Evolutionary conservation across 352 stramenopile species (phyloP), one percentile per base, ranked within the genome.

Genomic region (Aphanomyces astaci): DNA sequence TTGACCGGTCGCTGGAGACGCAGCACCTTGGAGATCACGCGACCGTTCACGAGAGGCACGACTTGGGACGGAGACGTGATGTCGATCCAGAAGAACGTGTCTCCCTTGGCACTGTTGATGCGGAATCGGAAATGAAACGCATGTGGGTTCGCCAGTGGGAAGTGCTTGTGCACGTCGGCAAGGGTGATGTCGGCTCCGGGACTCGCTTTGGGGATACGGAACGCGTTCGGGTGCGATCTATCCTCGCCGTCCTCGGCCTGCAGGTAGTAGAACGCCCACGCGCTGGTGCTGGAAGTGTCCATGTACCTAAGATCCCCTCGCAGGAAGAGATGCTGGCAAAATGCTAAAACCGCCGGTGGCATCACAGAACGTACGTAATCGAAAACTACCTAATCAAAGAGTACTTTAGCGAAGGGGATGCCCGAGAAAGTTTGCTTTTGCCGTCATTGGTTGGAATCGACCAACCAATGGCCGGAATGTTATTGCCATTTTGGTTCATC

Each of bases 231-330:
- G 70, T 94, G 86, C 51, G 80, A 80, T 36, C 84, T 80, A 62
- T 94, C 86, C 71, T 94, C 86, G 17, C 86, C 86, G 60, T 94
- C 86, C 72, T 94, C 86, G 17, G 83, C 86, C 74, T 94, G 86
- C 71, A 94, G 82, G 71, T 91, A 91, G 80, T 94, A 94, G 75
- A 94, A 94, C 53, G 80, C 84, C 86, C 86, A 94, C 45, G 89
- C 64, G 28, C 75, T 78, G 28, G 53, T 52, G 22, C 54, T 57
- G n/a, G 25, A 45, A 24, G 32, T 54, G 36, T 64, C 56, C 40
- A 64, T 59, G 5, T 19, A 39, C 19, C 56, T 52, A 64, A 64
- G 56, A 64, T 64, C 49, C 32, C n/a, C 4, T 27, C 36, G 36
- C 36, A 43, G 15, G 36, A 43, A 15, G 36, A 43, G 36, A 15